Base-by-base conservation (phyloP, 371 early-diverging fungal species). In the Saksenaea oblongispora region DNA sequence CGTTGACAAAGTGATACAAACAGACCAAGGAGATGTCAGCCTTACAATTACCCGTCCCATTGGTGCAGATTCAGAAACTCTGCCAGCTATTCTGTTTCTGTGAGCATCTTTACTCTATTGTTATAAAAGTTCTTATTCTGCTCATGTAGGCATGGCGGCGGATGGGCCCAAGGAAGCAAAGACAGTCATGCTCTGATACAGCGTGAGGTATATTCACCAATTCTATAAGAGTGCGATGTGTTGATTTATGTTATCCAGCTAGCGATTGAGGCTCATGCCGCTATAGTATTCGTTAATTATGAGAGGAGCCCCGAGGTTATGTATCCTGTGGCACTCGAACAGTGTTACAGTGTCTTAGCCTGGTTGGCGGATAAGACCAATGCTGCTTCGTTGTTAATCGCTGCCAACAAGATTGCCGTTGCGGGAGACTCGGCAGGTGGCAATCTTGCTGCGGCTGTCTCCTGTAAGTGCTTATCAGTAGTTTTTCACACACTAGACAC, bases 291-390 rank as follows among this genome's bases (percentile, higher is more conserved):
- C 34, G 73, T 72, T 3, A 54, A 67, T 17, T 75, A 72, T 28
- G 56, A 63, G 1, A 26, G 63, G 7, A 61, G 66, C 7, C 73
- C 76, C 1, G 76, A 76, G 53, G 71, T 62, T 0, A 73, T 66
- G 22, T 68, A 67, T 17, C 76, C 76, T 17, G 63, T 71, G 17
- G 69, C 76, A 13, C 28, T 66, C 7, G 69, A 76, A 58, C 71
- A 76, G 34, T 68, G 71, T 28, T 76, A 73, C 58, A 69, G 67
- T 31, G 37, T 66, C 14, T 56, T 74, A 39, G 63, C 64, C 24
- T 74, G 74, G 74, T 34, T 65, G 4, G 31, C 58, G 2, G 36
- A 67, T 27, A 35, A 34, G 13, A 44, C 65, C 13, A 71, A 74
- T 39, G 66, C 67, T 13, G 61, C 61, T 1, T 58, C 66, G 11